Evolutionary conservation across 2,329 filamentous ascomycete genomes (phyloP).

Genomic region (Calonectria pauciramosa): DNA sequence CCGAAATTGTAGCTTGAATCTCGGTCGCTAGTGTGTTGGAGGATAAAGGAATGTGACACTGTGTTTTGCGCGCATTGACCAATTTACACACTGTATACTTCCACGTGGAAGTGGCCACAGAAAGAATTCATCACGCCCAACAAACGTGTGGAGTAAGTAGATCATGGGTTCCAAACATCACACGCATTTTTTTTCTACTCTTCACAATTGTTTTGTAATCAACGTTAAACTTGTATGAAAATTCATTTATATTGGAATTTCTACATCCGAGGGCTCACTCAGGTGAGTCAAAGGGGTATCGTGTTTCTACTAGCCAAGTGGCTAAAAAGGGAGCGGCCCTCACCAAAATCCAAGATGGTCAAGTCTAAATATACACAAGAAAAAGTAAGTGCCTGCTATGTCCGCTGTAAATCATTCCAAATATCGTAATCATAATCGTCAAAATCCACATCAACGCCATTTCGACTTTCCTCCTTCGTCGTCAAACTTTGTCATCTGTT

Average conservation of each 20-base stretch:
- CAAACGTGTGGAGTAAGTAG: not conserved
- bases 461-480: conserved; percentile 3
- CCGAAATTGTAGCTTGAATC: conserved; percentile 26
- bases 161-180: not conserved
- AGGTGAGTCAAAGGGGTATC: conserved; percentile 4
- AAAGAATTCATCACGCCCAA: not conserved
- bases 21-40: conserved; percentile 33
- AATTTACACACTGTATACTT: conserved; percentile 31
- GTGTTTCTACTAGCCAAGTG: not conserved
- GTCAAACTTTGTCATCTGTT: not conserved
- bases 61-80: conserved; percentile 19
- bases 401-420: conserved; percentile 21
- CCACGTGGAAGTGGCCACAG: conserved; percentile 7
- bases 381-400: conserved; percentile 11
- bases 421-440: conserved; percentile 31
- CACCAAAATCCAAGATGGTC: not conserved
- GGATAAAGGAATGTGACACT: conserved; percentile 30
- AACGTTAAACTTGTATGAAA: not conserved
- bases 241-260: not conserved
- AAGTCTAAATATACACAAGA: conserved; percentile 14
- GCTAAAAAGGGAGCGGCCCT: not conserved
- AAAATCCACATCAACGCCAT: conserved; percentile 19
- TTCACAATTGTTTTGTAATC: not conserved
- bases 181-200: not conserved
- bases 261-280: not conserved